Evolutionary conservation across 495 filamentous ascomycete genomes (phyloP).

Genomic region (Penicillium steckii): DNA sequence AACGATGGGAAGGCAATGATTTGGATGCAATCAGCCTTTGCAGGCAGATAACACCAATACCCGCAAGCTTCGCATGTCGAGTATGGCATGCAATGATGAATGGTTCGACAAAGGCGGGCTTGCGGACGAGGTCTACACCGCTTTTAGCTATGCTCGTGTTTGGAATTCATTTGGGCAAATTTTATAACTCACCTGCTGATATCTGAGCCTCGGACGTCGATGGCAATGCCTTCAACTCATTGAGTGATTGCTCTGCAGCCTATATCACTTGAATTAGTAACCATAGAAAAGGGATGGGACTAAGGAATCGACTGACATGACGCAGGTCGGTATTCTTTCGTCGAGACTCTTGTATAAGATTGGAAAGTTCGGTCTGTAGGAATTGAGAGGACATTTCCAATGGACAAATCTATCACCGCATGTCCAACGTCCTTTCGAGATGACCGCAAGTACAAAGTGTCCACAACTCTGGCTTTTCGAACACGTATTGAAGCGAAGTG

Average conservation of each 20-base stretch:
- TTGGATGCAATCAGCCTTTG: constrained; percentile 82
- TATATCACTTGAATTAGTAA: constrained; percentile 36
- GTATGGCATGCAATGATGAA: constrained; percentile 91
- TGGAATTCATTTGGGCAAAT: not conserved
- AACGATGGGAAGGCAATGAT: constrained; percentile 66
- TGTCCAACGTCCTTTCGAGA: constrained; percentile 25
- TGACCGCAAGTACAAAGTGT: constrained; percentile 18
- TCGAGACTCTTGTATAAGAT: constrained; percentile 93
- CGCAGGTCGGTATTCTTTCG: constrained; percentile 86
- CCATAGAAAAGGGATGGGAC: not conserved
- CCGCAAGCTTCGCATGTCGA: constrained; percentile 83
- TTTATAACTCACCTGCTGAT: constrained; percentile 64
- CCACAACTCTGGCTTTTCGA: constrained; percentile 6
- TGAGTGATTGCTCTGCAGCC: constrained; percentile 92
- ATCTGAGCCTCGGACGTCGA: constrained; percentile 79
- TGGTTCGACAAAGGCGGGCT: constrained; percentile 81
- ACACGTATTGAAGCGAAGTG: not conserved
- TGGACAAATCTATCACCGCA: constrained; percentile 30
- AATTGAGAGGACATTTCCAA: constrained; percentile 87
- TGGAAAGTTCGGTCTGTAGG: constrained; percentile 83
- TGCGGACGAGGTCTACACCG: constrained; percentile 72
- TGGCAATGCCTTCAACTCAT: constrained; percentile 80
- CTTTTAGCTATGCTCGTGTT: constrained; percentile 18
- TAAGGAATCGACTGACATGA: constrained; percentile 55
- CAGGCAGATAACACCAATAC: constrained; percentile 81